Conservation (phyloP, 83 land plant species). For the Thuja plicata region DNA sequence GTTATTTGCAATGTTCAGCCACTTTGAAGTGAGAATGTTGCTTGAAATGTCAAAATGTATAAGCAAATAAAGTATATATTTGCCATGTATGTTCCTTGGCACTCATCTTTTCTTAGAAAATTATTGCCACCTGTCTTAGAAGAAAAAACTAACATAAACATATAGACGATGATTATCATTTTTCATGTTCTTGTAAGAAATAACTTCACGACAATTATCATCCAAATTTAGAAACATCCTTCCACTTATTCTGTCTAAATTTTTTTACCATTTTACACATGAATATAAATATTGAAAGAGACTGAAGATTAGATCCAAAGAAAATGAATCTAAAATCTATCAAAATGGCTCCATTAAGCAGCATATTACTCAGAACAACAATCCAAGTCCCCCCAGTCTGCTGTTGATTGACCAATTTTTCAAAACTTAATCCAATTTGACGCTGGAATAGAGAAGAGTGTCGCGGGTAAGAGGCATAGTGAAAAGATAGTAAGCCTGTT, state of each 20-base stretch:
- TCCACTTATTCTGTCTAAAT: neutral
- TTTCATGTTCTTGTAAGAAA: neutral
- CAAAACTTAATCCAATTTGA: constrained; percentile 43
- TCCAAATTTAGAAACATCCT: neutral
- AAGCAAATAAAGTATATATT: neutral
- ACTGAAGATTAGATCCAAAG: neutral
- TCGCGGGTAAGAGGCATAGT: constrained; percentile 70
- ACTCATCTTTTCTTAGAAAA: neutral
- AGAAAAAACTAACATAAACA: neutral
- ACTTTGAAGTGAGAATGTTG: neutral
- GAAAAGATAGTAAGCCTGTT: constrained; percentile 42
- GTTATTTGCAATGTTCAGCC: neutral
- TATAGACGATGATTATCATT: neutral
- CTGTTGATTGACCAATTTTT: neutral
- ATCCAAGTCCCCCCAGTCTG: neutral
- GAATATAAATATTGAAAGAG: neutral
- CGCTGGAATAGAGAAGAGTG: constrained; percentile 65
- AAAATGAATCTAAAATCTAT: neutral
- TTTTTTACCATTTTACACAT: neutral
- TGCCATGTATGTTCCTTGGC: neutral
- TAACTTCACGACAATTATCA: neutral
- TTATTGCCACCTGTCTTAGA: neutral
- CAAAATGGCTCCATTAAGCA: neutral
- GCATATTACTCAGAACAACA: neutral
- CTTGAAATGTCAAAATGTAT: neutral